These are phyloP conservation scores for Cenchrus americanus DNA, from an alignment of 176 grass and related monocot species.

Conservation along the genomic window DNA sequence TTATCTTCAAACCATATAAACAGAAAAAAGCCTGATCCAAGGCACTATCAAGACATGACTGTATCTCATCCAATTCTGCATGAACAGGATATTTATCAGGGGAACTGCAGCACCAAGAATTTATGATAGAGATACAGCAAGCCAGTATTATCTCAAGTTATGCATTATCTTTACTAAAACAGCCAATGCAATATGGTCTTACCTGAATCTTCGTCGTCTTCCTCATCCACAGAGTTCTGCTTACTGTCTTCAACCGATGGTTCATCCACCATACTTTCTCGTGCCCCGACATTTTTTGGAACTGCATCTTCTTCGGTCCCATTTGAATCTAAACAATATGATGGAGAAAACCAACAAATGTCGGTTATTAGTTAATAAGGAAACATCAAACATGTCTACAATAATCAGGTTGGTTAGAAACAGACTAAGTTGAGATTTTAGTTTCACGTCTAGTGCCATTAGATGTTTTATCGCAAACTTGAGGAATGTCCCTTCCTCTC, in stretches of 20 bases:
- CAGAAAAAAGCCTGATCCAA: conserved; percentile 98
- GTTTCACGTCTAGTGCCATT: conserved; percentile 87
- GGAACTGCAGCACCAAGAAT: conserved; percentile 13
- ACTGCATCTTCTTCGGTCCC: conserved; percentile 59
- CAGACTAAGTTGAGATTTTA: conserved; percentile 87
- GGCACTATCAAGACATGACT: conserved; percentile 82
- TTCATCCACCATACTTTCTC: conserved; percentile 37
- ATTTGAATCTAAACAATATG: conserved; percentile 71
- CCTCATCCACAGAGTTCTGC: conserved; percentile 63
- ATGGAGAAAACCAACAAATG: conserved; percentile 31
- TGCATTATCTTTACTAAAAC: conserved; percentile 35
- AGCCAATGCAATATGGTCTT: conserved; percentile 30
- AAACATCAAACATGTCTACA: conserved; percentile 35
- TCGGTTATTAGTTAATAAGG: conserved; percentile 20
- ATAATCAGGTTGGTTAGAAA: conserved; percentile 31
- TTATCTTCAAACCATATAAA: conserved; percentile 98
- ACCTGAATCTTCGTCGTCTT: conserved; percentile 66
- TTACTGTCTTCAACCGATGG: conserved; percentile 42
- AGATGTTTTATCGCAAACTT: conserved; percentile 98
- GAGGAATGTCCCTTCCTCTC: conserved; percentile 90
- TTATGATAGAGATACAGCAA: conserved; percentile 21
- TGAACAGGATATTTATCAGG: conserved; percentile 47
- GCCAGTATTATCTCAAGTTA: conserved; percentile 28
- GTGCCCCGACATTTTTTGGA: conserved; percentile 32
- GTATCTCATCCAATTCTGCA: conserved; percentile 89